Conservation (phyloP, 202 grass and related monocot species). For the Cymbopogon flexuosus region DNA sequence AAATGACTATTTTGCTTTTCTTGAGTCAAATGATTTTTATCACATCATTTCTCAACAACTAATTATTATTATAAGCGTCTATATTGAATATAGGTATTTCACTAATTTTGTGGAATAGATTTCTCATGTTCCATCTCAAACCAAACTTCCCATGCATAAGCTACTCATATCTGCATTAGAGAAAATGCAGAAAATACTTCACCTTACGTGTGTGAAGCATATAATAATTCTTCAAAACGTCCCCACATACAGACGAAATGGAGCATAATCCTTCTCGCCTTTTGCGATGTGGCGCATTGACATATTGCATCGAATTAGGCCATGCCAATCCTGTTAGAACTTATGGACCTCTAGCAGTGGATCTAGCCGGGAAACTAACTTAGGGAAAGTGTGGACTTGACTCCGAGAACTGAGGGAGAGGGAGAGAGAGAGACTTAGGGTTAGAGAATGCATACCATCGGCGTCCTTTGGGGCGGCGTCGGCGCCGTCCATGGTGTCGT, state of each 20-base stretch:
- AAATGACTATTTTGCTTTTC: neutral
- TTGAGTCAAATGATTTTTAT: neutral
- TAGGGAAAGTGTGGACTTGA: too few species aligned
- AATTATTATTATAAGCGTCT: neutral
- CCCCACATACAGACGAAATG: neutral
- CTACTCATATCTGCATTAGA: neutral
- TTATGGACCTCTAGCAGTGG: too few species aligned
- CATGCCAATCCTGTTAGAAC: neutral
- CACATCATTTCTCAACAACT: neutral
- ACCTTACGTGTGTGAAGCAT: too few species aligned
- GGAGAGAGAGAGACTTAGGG: too few species aligned
- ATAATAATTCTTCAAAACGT: neutral
- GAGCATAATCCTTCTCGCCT: neutral
- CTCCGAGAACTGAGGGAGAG: too few species aligned
- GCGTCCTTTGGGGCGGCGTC: too few species aligned
- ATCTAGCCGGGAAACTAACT: too few species aligned
- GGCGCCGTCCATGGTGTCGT: too few species aligned
- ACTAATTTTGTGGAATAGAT: neutral
- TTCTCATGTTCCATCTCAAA: neutral
- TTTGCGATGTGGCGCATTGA: conserved; percentile 45
- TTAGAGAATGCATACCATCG: too few species aligned
- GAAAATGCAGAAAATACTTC: too few species aligned
- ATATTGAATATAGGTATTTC: neutral
- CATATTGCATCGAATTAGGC: conserved; percentile 18
- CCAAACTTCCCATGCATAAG: neutral